A percentile compares a stretch with the other conserved stretches of the same genome.
Conservation (phyloP, 1,284 basidiomycete genomes). For the Tremellales sp. region DNA sequence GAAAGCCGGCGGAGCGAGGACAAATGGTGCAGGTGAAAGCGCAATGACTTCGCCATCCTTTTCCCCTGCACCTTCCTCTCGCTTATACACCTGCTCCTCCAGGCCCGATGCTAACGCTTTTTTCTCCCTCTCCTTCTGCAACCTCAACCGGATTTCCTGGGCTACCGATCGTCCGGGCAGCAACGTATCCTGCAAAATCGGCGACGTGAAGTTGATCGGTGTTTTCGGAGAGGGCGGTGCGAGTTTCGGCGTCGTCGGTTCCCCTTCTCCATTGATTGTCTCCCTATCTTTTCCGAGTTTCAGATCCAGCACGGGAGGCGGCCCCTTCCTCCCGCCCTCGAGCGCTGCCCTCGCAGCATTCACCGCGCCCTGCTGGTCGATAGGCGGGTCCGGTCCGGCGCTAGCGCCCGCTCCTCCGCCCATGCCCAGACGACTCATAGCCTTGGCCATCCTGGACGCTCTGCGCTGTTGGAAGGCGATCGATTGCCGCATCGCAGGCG, state of each 20-base stretch:
- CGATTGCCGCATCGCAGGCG: slow-evolving; percentile 14
- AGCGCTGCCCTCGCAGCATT: slow-evolving; percentile 8
- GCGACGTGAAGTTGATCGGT: background rate
- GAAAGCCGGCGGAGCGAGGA: background rate
- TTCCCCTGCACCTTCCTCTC: slow-evolving; percentile 6
- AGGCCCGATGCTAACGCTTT: no score
- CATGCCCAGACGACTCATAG: slow-evolving; percentile 5
- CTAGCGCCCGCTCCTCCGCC: background rate
- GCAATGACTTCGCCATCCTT: no score
- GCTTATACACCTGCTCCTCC: no score
- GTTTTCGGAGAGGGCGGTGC: slow-evolving; percentile 2
- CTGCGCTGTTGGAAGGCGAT: slow-evolving; percentile 14
- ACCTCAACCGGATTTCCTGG: slow-evolving; percentile 20
- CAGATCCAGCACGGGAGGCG: no score
- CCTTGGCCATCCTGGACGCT: slow-evolving; percentile 6
- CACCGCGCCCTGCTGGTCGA: slow-evolving; percentile 5
- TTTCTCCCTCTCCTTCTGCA: slow-evolving; percentile 21
- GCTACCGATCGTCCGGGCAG: slow-evolving; percentile 17
- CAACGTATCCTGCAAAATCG: background rate
- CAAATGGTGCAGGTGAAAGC: no score
- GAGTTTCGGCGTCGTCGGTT: slow-evolving; percentile 8
- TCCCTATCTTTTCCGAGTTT: background rate
- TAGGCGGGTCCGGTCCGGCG: no score
- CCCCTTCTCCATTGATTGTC: slow-evolving; percentile 1
- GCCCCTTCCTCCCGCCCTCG: slow-evolving; percentile 4